Evolutionary conservation across 2,329 filamentous ascomycete genomes (phyloP), one percentile per base, ranked within the genome.

Genomic region (Bipolaris zeicola): DNA sequence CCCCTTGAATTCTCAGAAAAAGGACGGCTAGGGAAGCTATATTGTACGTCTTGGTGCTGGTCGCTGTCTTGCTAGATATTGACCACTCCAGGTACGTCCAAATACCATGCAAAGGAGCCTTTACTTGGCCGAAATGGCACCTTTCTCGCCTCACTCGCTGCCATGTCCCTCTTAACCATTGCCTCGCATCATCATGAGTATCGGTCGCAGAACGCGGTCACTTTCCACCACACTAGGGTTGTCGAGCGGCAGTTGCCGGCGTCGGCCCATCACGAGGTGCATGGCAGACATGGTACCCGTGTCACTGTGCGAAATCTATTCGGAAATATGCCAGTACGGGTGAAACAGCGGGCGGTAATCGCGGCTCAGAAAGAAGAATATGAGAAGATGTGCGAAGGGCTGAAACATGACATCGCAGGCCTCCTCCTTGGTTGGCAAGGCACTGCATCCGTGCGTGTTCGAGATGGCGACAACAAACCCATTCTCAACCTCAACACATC

Each of bases 311-410:
- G 88, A 53, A 88, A 96, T 72, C 79, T 97, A 1, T 98, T 97
- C 76, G 92, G 93, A 0, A 89, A 88, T 56, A 91, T 97, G 85
- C 92, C 94, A 0, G 94, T 97, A 11, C 87, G 94, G 13, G 88
- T 96, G 24, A 96, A 95, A 71, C 90, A 92, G 65, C 85, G 92
- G 60, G 85, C 85, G 0, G 64, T 86, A 3, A 77, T 61, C 73
- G 81, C 37, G 79, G 85, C 66, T 81, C 80, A 63, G 63, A 81
- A 56, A 10, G 70, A 79, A 22, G 79, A 87, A 45, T 75, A 83
- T 3, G 81, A 83, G 18, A 89, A 83, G 61, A 83, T 89, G 50
- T 94, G 90, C 86, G 83, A 87, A 26, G 75, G 75, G 1, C 76
- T 96, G 14, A 83, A 85, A 58, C 82, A 79, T 47, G 76, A 81